phyloP scores from a whole-genome alignment of 169 alveolate genomes.

The Plasmodium malariae region DNA sequence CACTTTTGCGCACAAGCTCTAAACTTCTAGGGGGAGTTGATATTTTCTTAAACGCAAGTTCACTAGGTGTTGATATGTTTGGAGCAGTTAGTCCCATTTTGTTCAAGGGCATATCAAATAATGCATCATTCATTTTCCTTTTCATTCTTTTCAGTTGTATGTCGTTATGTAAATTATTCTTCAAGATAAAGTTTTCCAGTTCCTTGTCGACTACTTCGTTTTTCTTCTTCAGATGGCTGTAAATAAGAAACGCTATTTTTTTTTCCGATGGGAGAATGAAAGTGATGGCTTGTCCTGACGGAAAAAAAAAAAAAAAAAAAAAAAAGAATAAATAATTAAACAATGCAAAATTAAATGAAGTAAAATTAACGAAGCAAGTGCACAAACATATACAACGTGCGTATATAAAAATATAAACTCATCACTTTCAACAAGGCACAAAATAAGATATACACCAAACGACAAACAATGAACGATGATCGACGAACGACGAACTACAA shows the following conservation, averaged over 20 bases:
- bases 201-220: conserved; percentile 43
- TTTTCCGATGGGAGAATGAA: conserved; percentile 63
- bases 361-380: neutral
- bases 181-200: conserved; percentile 38
- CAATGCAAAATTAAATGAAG: neutral
- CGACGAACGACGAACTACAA: no score
- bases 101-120: conserved; percentile 26
- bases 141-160: conserved; percentile 22
- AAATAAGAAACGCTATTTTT: conserved; percentile 70
- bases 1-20: conserved; percentile 4
- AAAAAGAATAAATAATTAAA: conserved; percentile 18
- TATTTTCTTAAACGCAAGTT: conserved; percentile 15
- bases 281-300: conserved; percentile 59
- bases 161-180: conserved; percentile 45
- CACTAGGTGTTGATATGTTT: neutral
- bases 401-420: no score
- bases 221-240: conserved; percentile 35
- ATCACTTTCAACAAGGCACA: no score
- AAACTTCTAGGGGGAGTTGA: neutral
- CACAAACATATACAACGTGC: no score
- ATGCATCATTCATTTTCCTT: conserved; percentile 62
- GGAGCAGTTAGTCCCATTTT: neutral
- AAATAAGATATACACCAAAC: no score
- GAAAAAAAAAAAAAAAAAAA: conserved; percentile 19
- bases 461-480: no score